Evolutionary conservation across 331 rosid species (phyloP), one percentile per base, ranked within the genome.

Genomic region (Telfairia occidentalis): DNA sequence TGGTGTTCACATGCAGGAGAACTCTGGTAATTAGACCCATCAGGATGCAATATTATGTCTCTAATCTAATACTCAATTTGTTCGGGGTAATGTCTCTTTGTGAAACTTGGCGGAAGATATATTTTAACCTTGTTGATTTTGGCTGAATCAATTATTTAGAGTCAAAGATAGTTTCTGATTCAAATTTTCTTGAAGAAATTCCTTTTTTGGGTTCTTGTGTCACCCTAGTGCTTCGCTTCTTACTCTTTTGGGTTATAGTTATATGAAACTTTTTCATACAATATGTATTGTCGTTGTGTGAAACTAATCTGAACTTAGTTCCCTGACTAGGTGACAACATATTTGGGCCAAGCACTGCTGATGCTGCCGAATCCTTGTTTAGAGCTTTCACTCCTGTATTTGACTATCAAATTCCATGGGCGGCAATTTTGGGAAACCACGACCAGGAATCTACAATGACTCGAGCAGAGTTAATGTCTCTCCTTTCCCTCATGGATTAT

Each of bases 381-480:
- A 50, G 77, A 80, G 96, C 94, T 66, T 94, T 94, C 83, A 86
- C 85, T 81, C 97, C 98, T 52, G 97, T 89, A 77, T 86, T 88
- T 71, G 96, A 94, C 75, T 86, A 92, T 35, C 77, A 86, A 74
- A 55, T 91, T 84, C 98, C 98, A 2, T 94, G 97, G 97, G 98
- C 97, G 46, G 95, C 97, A 43, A 57, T 94, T 77, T 80, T 94
- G 81, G 98, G 98, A 79, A 94, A 94, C 84, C 98, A 94, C 48
- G 97, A 94, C 70, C 98, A 91, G 69, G 97, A 94, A 84, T 94
- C 98, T 79, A 85, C 90, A 19, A 78, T 94, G 97, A 81, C 79
- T 76, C 96, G 96, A 23, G 95, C 78, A 72, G 96, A 91, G 71
- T 75, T 94, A 63, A 94, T 94, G 95, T 78, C 87, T 65, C 76